Evolutionary conservation across 352 stramenopile genomes (phyloP), one percentile per base, ranked within the genome.

Genomic region (Phytopythium ostracodes): DNA sequence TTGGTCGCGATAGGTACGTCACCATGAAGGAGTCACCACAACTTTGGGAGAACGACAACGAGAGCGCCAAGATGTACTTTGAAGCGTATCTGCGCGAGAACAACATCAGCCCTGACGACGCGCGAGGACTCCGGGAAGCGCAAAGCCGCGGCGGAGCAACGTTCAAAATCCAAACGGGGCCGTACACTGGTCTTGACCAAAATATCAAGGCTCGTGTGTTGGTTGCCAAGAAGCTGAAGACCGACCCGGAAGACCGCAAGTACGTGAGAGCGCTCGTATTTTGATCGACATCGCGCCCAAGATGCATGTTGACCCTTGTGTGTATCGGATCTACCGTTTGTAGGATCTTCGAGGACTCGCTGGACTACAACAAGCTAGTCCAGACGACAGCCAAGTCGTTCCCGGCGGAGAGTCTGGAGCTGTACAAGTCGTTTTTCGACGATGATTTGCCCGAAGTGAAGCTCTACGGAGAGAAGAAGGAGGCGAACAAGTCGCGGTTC

Each of bases 341-440:
- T 36, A 89, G 80, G 31, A 72, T 88, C 27, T 94, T 90, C 59
- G 77, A 91, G 57, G 78, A 90, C 8, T 79, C 75, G 1, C 57
- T 89, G 43, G 70, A 94, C 65, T 77, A 84, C 60, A 90, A 89
- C 62, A 83, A 82, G 54, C 63, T 94, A 3, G 79, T 84, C 47
- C 70, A 77, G 17, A 77, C 72, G 1, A 65, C 68, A 22, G 70
- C 84, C 40, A 68, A 67, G 33, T 84, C 76, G 2, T 79, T 92
- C 12, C 73, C 84, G 24, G n/a, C 64, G 0, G 84, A 94, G 20
- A 89, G 77, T 43, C 58, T 94, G 31, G 79, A 91, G 57, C 59
- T 94, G 12, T 94, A 94, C 68, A 87, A 90, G 61, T 92, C 80
- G 1, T 94, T 90, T 54, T 94, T 92, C 42, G 77, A 88, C 44